A percentile compares a stretch with the other conserved stretches of the same genome.
These are phyloP conservation scores for Athelia sp. DNA, from an alignment of 1,284 basidiomycete species.

Conservation along the genomic window DNA sequence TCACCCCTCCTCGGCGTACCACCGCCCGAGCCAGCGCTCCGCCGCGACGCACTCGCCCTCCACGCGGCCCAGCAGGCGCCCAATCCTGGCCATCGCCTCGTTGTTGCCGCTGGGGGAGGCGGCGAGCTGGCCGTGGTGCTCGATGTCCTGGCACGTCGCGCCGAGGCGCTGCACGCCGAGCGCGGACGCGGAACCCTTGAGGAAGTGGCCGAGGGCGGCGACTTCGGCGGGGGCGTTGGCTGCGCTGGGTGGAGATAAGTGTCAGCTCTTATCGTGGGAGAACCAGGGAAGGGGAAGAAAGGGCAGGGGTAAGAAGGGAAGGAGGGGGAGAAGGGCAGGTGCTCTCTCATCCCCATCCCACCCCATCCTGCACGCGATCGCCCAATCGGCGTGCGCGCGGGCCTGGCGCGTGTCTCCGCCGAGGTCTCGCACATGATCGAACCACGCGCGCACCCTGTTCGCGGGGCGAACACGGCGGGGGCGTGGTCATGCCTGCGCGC, in stretches of 20 bases:
- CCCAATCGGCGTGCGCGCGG: too few species aligned
- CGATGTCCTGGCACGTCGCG: not conserved
- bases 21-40: not conserved
- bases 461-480: too few species aligned
- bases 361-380: too few species aligned
- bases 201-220: not conserved
- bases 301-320: too few species aligned
- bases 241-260: too few species aligned
- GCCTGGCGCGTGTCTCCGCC: too few species aligned
- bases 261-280: too few species aligned
- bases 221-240: not conserved
- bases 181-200: not conserved
- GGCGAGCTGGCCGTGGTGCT: not conserved
- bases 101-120: not conserved
- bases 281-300: too few species aligned
- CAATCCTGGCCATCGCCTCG: not conserved
- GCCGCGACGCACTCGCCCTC: not conserved
- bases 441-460: too few species aligned
- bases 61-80: not conserved
- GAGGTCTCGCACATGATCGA: too few species aligned
- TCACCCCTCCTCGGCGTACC: not conserved
- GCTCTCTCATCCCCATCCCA: too few species aligned
- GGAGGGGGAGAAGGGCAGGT: not conserved
- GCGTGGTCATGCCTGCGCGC: too few species aligned
- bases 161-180: not conserved